Base-by-base conservation (phyloP, 169 alveolate genomes). In the Cryptosporidium ryanae region DNA sequence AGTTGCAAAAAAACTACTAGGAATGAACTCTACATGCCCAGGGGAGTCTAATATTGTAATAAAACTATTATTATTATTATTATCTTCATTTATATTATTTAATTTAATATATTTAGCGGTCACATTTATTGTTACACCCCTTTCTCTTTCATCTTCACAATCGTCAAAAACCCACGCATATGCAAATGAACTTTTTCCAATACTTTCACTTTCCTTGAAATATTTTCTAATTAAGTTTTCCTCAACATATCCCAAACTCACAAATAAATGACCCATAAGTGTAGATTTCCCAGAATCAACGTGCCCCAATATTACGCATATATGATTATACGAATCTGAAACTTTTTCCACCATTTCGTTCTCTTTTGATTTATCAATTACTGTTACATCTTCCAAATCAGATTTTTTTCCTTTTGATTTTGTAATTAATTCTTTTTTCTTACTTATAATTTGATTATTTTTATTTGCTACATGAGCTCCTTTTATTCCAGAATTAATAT, bases 261-360 rank as follows among this genome's bases (percentile, higher is more conserved):
- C 93, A 67, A 95, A 89, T 61, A 96, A 91, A 59, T 95, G 95
- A 25, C 98, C 99, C 91, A 95, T 91, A 32, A 97, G 93, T n/a
- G 99, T 97, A 49, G 97, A 93, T 93, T 97, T 97, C 48, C 99
- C 98, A 43, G 98, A 97, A 90, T 95, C 98, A 34, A 95, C 99
- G 91, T 97, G 98, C 3, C 99, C 99, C 15, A 97, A 94, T 54
- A 95, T 96, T 18, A 96, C 98, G 82, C 95, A 84, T 59, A 94
- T 94, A 48, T 55, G 57, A 32, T 76, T 76, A 21, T 27, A 59
- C 0, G 18, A 63, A 38, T 38, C 8, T 38, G 46, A 38, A 38
- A 38, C 8, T 10, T 6, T 38, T 6, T 38, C 46, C 3, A 38
- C 46, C 3, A 6, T 38, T 6, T 6, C 8, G 8, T 38, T 10